phyloP scores from a whole-genome alignment of 176 grass and related monocot genomes.

The Paspalum notatum region DNA sequence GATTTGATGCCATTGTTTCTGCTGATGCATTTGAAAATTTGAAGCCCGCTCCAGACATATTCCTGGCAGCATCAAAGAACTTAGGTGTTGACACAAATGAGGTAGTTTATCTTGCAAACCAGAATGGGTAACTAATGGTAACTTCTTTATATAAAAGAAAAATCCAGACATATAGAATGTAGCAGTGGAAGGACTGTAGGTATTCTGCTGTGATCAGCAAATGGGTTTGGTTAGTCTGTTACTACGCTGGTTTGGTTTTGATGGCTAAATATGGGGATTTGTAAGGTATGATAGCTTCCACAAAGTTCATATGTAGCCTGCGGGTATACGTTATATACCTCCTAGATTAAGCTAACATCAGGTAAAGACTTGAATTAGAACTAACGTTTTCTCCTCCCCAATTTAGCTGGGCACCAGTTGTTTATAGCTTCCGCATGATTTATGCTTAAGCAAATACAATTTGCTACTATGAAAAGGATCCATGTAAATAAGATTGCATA shows the following conservation, averaged over 20 bases:
- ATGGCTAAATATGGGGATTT: slow-evolving; percentile 16
- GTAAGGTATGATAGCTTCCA: slow-evolving; percentile 5
- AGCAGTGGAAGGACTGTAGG: slow-evolving; percentile 24
- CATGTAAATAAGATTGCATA: slow-evolving; percentile 1
- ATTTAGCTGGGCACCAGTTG: slow-evolving; percentile 20
- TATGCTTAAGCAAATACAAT: neutral
- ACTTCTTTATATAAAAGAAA: slow-evolving; percentile 1
- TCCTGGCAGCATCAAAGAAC: slow-evolving; percentile 85
- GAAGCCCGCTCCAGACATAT: slow-evolving; percentile 98
- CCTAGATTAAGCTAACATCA: slow-evolving; percentile 9
- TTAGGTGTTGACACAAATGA: slow-evolving; percentile 58
- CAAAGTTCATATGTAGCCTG: slow-evolving; percentile 23
- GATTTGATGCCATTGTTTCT: slow-evolving; percentile 95
- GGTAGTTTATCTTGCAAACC: slow-evolving; percentile 58
- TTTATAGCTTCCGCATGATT: neutral
- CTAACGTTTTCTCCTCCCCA: neutral
- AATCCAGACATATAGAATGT: slow-evolving; percentile 9
- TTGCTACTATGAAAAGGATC: neutral
- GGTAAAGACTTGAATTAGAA: slow-evolving; percentile 5
- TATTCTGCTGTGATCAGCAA: slow-evolving; percentile 17
- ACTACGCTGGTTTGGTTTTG: slow-evolving; percentile 16
- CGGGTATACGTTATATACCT: slow-evolving; percentile 19
- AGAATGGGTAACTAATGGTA: neutral
- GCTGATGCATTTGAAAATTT: slow-evolving; percentile 95
- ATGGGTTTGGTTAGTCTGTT: slow-evolving; percentile 27